Percentiles rank a stretch among this genome's conserved stretches.
These are phyloP conservation scores for Cladosporium sp. DNA, from an alignment of 2,329 filamentous ascomycete genomes.

Conservation along the genomic window DNA sequence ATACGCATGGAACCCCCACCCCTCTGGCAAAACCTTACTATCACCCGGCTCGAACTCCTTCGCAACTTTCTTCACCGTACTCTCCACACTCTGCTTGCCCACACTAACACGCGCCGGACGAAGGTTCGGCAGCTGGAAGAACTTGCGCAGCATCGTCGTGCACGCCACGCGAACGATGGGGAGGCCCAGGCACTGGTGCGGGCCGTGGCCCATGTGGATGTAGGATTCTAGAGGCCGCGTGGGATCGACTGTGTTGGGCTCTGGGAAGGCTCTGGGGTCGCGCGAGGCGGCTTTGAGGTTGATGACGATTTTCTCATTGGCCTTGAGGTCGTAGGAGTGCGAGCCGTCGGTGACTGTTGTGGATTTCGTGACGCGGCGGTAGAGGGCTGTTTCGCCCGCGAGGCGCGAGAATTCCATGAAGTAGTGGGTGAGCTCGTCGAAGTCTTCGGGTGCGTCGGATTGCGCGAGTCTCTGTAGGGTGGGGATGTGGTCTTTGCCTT, in stretches of 20 bases:
- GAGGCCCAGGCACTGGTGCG: constrained; percentile 40
- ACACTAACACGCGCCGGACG: constrained; percentile 34
- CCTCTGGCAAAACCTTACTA: constrained; percentile 29
- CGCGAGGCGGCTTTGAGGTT: constrained; percentile 40
- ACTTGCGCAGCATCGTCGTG: constrained; percentile 43
- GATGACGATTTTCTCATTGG: constrained; percentile 38
- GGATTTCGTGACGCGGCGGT: constrained; percentile 33
- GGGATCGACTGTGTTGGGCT: constrained; percentile 30
- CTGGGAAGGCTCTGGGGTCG: constrained; percentile 37
- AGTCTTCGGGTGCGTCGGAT: constrained; percentile 40
- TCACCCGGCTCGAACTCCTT: constrained; percentile 31
- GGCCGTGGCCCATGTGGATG: constrained; percentile 40
- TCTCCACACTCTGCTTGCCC: constrained; percentile 31
- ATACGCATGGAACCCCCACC: constrained; percentile 38
- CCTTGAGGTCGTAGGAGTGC: constrained; percentile 28
- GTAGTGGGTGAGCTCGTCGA: constrained; percentile 49
- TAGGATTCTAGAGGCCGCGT: constrained; percentile 37
- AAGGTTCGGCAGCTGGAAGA: constrained; percentile 37
- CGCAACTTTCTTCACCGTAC: constrained; percentile 40
- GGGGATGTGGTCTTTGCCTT: constrained; percentile 44
- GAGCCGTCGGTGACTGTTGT: constrained; percentile 30
- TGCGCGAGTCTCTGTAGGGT: constrained; percentile 46
- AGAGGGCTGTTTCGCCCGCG: constrained; percentile 39
- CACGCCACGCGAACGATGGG: constrained; percentile 40
- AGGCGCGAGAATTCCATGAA: constrained; percentile 42